Evolutionary conservation across 306 rosid genomes (phyloP).

Genomic region (Castanea sativa): DNA sequence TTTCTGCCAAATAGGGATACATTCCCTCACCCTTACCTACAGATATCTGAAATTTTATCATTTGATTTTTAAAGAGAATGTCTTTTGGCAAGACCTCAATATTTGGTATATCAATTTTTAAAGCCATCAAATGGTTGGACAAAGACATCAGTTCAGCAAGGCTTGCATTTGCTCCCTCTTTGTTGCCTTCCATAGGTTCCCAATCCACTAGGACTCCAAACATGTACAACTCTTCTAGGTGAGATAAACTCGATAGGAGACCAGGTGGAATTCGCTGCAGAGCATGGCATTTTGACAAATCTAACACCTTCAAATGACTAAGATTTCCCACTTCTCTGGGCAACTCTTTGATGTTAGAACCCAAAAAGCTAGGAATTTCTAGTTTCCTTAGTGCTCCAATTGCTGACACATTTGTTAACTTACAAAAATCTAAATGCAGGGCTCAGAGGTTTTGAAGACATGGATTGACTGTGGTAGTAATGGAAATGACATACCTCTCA

Average conservation of each 20-base stretch:
- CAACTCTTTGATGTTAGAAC: background rate
- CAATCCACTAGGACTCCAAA: accelerated
- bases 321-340: background rate
- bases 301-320: background rate
- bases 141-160: background rate
- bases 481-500: background rate
- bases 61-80: background rate
- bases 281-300: accelerated
- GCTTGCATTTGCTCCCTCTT: background rate
- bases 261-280: background rate
- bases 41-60: background rate
- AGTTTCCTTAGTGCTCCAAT: background rate
- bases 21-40: accelerated
- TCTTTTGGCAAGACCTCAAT: background rate
- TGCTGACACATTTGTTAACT: background rate
- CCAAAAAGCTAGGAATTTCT: background rate
- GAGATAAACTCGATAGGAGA: too few relatives aligned
- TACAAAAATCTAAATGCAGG: background rate
- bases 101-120: background rate
- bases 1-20: accelerated
- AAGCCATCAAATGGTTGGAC: conserved; percentile 16
- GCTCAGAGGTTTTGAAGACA: background rate
- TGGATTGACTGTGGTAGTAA: background rate
- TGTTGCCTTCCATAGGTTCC: background rate
- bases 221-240: background rate